Base-by-base conservation (phyloP, 257 asterid species). In the Phtheirospermum japonicum region DNA sequence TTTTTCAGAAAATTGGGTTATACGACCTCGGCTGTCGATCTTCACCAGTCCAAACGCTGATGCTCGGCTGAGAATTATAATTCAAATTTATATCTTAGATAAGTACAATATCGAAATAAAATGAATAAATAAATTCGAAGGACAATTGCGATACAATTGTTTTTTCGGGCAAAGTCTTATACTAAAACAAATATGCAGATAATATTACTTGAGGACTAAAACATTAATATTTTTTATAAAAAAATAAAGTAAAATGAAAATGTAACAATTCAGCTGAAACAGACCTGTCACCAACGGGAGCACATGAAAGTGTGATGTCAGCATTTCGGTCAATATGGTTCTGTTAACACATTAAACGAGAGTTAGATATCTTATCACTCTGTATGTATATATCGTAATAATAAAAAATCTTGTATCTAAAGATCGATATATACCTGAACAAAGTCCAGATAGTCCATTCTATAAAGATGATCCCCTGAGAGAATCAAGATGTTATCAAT, bases 391-490 rank as follows among this genome's bases (percentile, higher is more conserved):
- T 42, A 10, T 7, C 9, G 1, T 9, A 12, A 12, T 45, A 14
- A 16, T 1, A 36, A 36, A 9, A 40, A 9, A 40, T 40, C 17
- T 46, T 18, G 16, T 14, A 20, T 32, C 5, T 16, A 48, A 54
- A 61, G 65, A 65, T 42, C 12, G 70, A 72, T 53, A 54, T 69
- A 84, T 39, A 39, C 97, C 97, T 89, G 97, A 76, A 89, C 71
- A 49, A 93, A 87, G 67, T 89, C 97, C 95, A 86, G 86, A 67
- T 92, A 92, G 69, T 86, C 97, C 98, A 92, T 92, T 72, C 98
- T 79, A 50, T 92, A 92, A 16, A 92, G 93, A 66, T 92, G 98
- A 76, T 92, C 97, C 28, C 98, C 98, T 0, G 95, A 84, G 70
- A 92, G 73, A 57, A 92, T 89, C 75, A 92, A 26, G 68, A 92